phyloP scores from a whole-genome alignment of 2,329 filamentous ascomycete genomes.

The Trichoderma brevicompactum region DNA sequence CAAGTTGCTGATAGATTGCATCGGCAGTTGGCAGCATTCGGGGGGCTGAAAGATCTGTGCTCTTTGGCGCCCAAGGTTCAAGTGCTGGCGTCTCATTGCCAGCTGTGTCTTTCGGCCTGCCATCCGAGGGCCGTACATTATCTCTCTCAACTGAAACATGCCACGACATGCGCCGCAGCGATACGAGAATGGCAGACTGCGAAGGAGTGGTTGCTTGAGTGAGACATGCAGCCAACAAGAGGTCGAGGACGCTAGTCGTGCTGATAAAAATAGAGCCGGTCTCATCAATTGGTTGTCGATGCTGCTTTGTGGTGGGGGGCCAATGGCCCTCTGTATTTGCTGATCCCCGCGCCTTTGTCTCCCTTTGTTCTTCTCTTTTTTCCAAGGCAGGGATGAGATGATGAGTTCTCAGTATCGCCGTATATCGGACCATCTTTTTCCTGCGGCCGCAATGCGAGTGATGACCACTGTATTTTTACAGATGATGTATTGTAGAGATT shows the following conservation, averaged over 20 bases:
- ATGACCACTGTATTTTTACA: background rate
- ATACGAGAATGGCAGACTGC: conserved; percentile 9
- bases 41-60: background rate
- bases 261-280: conserved; percentile 16
- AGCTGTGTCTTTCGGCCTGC: background rate
- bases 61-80: background rate
- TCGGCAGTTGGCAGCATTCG: background rate
- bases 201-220: conserved; percentile 1
- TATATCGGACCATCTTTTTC: background rate
- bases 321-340: background rate
- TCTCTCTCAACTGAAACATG: background rate
- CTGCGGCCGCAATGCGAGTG: background rate
- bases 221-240: conserved; percentile 21
- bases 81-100: background rate
- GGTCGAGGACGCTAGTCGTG: background rate
- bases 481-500: background rate
- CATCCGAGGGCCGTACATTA: background rate
- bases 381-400: background rate
- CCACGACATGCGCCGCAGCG: background rate
- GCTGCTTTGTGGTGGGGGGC: conserved; percentile 4
- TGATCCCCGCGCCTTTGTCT: background rate
- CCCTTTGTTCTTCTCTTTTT: background rate
- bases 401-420: background rate
- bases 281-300: conserved; percentile 16
- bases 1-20: background rate